Base-by-base conservation (phyloP, 257 asterid species). In the Fraxinus quadrangulata region DNA sequence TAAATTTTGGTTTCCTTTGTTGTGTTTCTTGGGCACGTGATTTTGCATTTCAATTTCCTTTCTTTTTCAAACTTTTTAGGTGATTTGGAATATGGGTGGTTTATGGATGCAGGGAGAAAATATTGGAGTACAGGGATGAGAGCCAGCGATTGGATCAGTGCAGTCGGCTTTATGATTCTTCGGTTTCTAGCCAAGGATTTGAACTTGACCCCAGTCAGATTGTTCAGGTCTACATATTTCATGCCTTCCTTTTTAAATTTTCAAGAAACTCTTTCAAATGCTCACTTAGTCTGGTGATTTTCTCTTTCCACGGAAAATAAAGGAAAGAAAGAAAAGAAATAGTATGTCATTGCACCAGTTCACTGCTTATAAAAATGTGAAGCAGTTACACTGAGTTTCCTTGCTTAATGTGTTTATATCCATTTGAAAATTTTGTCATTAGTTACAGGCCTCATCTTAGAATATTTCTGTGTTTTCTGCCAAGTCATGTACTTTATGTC, bases 141-240 rank as follows among this genome's bases (percentile, higher is more conserved):
- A 93, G 98, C 83, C 97, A 88, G 72, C 85, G 99, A 67, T 79
- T 96, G 77, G 98, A 96, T 74, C 98, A 93, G 78, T 90, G 97
- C 79, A 84, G 92, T 83, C 87, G 98, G 77, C 92, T 95, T 73
- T 92, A 87, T 47, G 99, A 95, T 87, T 95, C 98, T 2, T 90
- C 97, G 0, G 87, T 90, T 75, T 87, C 90, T 5, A 91, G 83
- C 85, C 91, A 87, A 40, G 97, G 94, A 56, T 95, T 95, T 72
- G 99, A 95, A 88, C 88, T 87, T 40, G 97, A 93, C 72, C 91
- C 98, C 3, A 95, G 99, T 78, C 91, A 86, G 67, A 86, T 88
- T 82, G 84, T 85, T 78, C 97, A 96, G 98, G 98, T 91, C 75
- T 78, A 21, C 61, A 30, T 71, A 21, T 40, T 65, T 70, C 56